A percentile compares a stretch with the other conserved stretches of the same genome.
These are phyloP conservation scores for Tausonia pullulans DNA, from an alignment of 1,284 basidiomycete species.

Conservation along the genomic window DNA sequence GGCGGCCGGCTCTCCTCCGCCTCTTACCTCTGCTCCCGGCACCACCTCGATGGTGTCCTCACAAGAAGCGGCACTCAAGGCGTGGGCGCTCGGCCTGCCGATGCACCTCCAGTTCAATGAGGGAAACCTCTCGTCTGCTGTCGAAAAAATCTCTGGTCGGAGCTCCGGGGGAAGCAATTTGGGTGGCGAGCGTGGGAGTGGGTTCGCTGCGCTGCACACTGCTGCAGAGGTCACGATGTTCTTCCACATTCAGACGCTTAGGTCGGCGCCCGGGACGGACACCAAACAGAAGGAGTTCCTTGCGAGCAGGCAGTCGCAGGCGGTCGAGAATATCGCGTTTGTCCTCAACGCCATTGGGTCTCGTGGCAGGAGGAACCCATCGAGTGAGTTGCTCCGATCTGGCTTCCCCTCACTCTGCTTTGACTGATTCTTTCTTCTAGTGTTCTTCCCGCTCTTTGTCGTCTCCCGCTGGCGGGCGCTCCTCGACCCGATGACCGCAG, in stretches of 20 bases:
- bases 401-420: background rate
- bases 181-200: constrained; percentile 20
- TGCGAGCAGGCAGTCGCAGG: constrained; percentile 12
- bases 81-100: constrained; percentile 24
- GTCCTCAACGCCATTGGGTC: constrained; percentile 13
- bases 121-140: constrained; percentile 23
- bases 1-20: background rate
- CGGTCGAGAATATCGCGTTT: constrained; percentile 15
- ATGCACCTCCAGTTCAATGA: constrained; percentile 23
- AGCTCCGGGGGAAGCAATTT: background rate
- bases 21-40: background rate
- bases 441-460: constrained; percentile 10
- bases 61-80: constrained; percentile 15
- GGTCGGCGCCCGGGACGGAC: background rate
- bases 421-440: background rate
- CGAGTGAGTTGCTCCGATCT: background rate
- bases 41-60: background rate
- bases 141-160: constrained; percentile 20
- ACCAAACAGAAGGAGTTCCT: background rate
- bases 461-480: constrained; percentile 1
- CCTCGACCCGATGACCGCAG: background rate
- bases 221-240: constrained; percentile 21
- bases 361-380: constrained; percentile 10
- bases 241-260: constrained; percentile 8
- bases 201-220: constrained; percentile 25